Evolutionary conservation across 2,329 filamentous ascomycete genomes (phyloP), one percentile per base, ranked within the genome.

Genomic region (Ilyonectria mors-panacis): DNA sequence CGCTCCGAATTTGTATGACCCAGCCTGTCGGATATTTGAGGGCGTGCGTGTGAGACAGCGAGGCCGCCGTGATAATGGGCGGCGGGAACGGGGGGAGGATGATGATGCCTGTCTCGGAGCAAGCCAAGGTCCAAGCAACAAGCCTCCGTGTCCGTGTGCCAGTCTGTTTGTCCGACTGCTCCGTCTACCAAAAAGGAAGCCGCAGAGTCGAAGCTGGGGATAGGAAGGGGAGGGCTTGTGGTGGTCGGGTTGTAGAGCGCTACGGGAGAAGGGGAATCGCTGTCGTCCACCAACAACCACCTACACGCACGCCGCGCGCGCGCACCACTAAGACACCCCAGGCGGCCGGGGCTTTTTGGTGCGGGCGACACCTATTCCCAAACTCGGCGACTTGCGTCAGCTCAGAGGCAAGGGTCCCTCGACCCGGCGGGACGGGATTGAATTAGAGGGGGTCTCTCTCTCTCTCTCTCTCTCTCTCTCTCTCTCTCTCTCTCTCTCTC

Each of bases 11-110:
- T 13, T 39, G 13, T 15, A 39, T 19, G 57, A 60, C 63, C 63
- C 63, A 61, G 53, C 26, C 63, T 58, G 58, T 57, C 58, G 63
- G 63, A 57, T 53, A 66, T 57, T 66, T 45, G 56, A 50, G 44
- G 37, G 37, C 37, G 37, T 39, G 13, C 6, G 15, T 39, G 37
- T 15, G 26, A 50, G 39, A 50, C 35, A 39, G 28, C 35, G 42
- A 35, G 30, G 13, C 7, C 4, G 48, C 35, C 30, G 37, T 15
- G 57, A 42, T 23, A n/a, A 21, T 39, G 56, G 47, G 54, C 9
- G 44, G 19, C 26, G 28, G 33, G 44, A 19, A 50, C 26, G 51
- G 51, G 51, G 51, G 58, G 39, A 47, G n/a, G 44, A 51, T 51
- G 30, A 45, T 65, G n/a, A 44, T 47, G 33, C 28, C 51, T 37